Conservation (phyloP, 2,329 filamentous ascomycete species). For the Rachicladosporium sp. region DNA sequence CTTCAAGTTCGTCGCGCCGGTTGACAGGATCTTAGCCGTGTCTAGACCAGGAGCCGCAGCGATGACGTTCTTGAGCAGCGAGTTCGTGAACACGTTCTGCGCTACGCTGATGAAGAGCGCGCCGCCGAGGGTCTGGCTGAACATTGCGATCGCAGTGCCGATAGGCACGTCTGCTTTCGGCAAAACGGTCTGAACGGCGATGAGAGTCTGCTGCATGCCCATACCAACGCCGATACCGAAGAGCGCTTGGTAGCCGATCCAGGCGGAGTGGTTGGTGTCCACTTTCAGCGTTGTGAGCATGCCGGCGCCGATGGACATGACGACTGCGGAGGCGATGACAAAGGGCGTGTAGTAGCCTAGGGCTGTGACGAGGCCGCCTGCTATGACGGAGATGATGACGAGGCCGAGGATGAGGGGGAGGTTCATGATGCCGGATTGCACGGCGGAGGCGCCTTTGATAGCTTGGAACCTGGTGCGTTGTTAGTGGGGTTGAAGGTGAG, state of each 20-base stretch:
- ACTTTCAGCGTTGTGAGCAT: constrained; percentile 32
- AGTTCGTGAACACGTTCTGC: constrained; percentile 40
- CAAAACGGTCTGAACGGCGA: constrained; percentile 35
- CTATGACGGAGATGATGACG: constrained; percentile 31
- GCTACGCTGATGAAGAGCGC: constrained; percentile 37
- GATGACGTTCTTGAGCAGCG: constrained; percentile 29
- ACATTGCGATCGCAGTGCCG: constrained; percentile 37
- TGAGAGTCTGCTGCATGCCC: constrained; percentile 36
- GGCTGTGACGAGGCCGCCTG: constrained; percentile 27
- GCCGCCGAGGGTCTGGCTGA: constrained; percentile 35
- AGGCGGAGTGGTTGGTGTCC: constrained; percentile 24
- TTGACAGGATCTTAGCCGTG: constrained; percentile 29
- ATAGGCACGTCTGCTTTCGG: constrained; percentile 32
- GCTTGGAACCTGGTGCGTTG: constrained; percentile 24
- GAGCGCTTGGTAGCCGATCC: constrained; percentile 28
- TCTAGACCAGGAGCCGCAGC: constrained; percentile 31
- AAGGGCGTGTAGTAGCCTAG: constrained; percentile 40
- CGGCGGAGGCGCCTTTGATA: constrained; percentile 34
- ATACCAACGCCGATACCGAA: constrained; percentile 32
- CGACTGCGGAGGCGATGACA: constrained; percentile 24
- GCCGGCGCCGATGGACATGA: constrained; percentile 36
- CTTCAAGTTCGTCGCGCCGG: constrained; percentile 49
- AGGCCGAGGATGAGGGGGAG: constrained; percentile 35
- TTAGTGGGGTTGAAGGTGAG: not conserved
- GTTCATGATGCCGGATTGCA: constrained; percentile 37